These are phyloP conservation scores for Lactarius indigo DNA, from an alignment of 768 basidiomycete species.

Conservation along the genomic window DNA sequence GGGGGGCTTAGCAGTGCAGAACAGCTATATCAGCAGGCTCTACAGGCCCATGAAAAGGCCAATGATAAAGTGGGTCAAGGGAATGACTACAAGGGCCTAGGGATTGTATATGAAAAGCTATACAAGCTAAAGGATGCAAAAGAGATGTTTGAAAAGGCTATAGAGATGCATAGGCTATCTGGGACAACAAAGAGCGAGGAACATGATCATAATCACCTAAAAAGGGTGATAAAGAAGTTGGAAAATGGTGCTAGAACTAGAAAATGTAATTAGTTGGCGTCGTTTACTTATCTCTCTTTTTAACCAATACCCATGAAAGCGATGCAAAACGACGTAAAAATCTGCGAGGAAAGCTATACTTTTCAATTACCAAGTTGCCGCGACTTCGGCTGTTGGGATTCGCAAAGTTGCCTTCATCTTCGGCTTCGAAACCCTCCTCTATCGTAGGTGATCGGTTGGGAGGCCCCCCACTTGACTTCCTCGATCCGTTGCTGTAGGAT, in stretches of 20 bases:
- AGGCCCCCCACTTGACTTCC: not conserved
- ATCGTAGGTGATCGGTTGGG: not conserved
- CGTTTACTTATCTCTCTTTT: not conserved
- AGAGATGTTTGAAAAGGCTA: slow-evolving; percentile 18
- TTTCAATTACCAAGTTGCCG: not conserved
- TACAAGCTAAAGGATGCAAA: slow-evolving; percentile 7
- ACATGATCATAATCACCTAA: slow-evolving; percentile 9
- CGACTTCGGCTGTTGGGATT: not conserved
- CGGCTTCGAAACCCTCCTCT: not conserved
- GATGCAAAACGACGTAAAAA: too few relatives aligned
- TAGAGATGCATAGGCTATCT: slow-evolving; percentile 15
- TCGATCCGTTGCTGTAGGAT: not conserved
- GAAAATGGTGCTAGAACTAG: not conserved
- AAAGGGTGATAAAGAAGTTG: slow-evolving; percentile 10
- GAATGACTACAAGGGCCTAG: slow-evolving; percentile 16
- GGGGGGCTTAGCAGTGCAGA: slow-evolving; percentile 1
- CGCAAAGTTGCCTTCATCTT: not conserved
- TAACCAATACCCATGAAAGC: too few relatives aligned
- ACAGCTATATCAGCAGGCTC: slow-evolving; percentile 3
- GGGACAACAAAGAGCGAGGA: slow-evolving; percentile 4
- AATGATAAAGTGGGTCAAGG: slow-evolving; percentile 21
- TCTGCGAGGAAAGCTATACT: too few relatives aligned
- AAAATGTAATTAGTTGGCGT: not conserved
- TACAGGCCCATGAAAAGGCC: slow-evolving; percentile 12
- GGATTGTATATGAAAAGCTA: slow-evolving; percentile 15